These are phyloP conservation scores for Triticum timopheevii DNA, from an alignment of 176 grass and related monocot species.

Conservation along the genomic window DNA sequence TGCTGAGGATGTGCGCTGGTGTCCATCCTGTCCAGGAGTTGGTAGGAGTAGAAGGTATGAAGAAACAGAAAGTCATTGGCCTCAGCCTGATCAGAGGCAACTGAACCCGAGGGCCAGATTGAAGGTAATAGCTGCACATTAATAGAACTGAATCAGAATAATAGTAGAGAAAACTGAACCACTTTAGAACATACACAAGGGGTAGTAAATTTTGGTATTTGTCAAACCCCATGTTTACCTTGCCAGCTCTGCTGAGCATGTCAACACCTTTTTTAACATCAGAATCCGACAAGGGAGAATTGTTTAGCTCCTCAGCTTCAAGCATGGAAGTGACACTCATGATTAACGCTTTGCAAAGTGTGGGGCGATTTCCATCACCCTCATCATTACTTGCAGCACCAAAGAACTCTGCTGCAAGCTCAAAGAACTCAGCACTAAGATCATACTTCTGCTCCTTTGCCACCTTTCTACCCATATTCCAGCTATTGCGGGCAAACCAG, in stretches of 20 bases:
- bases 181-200: neutral
- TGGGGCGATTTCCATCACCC: slow-evolving; percentile 40
- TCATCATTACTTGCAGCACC: slow-evolving; percentile 29
- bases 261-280: slow-evolving; percentile 79
- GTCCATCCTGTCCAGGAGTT: slow-evolving; percentile 58
- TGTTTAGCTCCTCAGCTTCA: slow-evolving; percentile 56
- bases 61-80: slow-evolving; percentile 48
- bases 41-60: slow-evolving; percentile 65
- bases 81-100: slow-evolving; percentile 43
- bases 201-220: slow-evolving; percentile 28
- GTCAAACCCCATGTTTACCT: slow-evolving; percentile 56
- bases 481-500: slow-evolving; percentile 74
- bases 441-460: slow-evolving; percentile 57
- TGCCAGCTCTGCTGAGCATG: slow-evolving; percentile 82
- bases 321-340: slow-evolving; percentile 66
- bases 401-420: slow-evolving; percentile 75
- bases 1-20: slow-evolving; percentile 45
- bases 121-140: slow-evolving; percentile 49
- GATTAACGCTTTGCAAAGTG: slow-evolving; percentile 76
- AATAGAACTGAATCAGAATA: slow-evolving; percentile 37
- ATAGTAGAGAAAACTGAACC: slow-evolving; percentile 24
- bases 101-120: slow-evolving; percentile 39
- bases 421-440: slow-evolving; percentile 67
- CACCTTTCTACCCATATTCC: slow-evolving; percentile 66
- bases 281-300: slow-evolving; percentile 48